Conservation (phyloP, 495 filamentous ascomycete species). For the Symbiotaphrina buchneri region DNA sequence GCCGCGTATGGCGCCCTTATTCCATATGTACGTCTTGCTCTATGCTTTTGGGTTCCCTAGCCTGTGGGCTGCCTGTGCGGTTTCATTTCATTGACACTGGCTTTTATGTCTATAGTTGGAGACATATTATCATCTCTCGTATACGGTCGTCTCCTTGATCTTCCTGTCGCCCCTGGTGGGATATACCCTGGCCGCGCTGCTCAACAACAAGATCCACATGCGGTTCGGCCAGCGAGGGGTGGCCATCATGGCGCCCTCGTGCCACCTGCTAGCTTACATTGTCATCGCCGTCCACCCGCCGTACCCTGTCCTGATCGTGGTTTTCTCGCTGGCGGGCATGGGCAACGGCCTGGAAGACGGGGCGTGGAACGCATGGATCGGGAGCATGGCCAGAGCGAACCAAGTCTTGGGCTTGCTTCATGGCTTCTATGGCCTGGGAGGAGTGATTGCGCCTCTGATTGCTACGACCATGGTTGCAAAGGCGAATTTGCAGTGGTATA, state of each 20-base stretch:
- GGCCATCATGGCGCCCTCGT: constrained; percentile 37
- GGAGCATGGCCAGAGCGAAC: constrained; percentile 37
- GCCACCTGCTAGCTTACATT: constrained; percentile 39
- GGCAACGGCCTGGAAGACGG: constrained; percentile 41
- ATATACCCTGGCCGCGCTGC: constrained; percentile 29
- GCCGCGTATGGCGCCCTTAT: constrained; percentile 37
- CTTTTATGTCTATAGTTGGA: constrained; percentile 20
- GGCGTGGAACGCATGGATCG: constrained; percentile 43
- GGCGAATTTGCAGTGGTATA: too few species aligned
- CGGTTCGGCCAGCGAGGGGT: constrained; percentile 52
- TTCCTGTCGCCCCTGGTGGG: constrained; percentile 39
- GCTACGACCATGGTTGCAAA: constrained; percentile 32
- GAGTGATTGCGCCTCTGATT: constrained; percentile 28
- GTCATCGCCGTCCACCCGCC: constrained; percentile 35
- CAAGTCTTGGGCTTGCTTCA: constrained; percentile 34
- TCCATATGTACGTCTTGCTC: constrained; percentile 9
- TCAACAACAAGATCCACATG: constrained; percentile 34
- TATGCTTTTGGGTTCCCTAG: too few species aligned
- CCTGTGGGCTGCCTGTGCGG: too few species aligned
- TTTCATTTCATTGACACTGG: not conserved
- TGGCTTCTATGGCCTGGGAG: constrained; percentile 32
- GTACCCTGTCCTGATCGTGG: constrained; percentile 31
- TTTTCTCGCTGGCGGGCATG: constrained; percentile 34
- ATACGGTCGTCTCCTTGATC: constrained; percentile 35
- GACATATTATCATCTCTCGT: constrained; percentile 30